phyloP scores from a whole-genome alignment of 75 land plant species.

The Azolla pinnata region DNA sequence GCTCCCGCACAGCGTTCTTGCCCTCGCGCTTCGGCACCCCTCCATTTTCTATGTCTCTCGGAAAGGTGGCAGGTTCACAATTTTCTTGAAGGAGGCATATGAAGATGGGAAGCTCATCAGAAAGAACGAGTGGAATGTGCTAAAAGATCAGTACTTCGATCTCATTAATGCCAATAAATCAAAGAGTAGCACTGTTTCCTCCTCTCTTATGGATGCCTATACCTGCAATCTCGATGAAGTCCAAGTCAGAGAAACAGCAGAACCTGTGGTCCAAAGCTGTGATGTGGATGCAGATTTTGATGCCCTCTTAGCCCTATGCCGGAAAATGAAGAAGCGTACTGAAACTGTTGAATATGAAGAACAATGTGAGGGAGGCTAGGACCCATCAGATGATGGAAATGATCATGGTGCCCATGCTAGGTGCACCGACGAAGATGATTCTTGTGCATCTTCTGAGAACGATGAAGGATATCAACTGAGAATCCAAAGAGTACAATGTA shows the following conservation, averaged over 20 bases:
- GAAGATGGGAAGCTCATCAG: constrained; percentile 43
- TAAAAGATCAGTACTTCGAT: not conserved
- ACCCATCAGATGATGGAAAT: too few species aligned
- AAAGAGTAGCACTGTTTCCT: not conserved
- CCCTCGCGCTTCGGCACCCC: constrained; percentile 71
- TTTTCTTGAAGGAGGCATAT: constrained; percentile 73
- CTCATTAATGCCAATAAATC: not conserved
- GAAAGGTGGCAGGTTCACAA: constrained; percentile 64
- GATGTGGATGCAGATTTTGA: not conserved
- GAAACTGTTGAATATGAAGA: too few species aligned
- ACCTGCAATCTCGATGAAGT: not conserved
- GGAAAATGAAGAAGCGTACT: not conserved
- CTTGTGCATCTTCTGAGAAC: too few species aligned
- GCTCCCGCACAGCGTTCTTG: constrained; percentile 57
- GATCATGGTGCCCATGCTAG: too few species aligned
- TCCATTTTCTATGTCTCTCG: constrained; percentile 78
- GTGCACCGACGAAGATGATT: too few species aligned
- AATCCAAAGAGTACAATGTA: too few species aligned
- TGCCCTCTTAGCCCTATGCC: not conserved
- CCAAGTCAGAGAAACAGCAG: not conserved
- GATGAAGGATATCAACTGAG: too few species aligned
- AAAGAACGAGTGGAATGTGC: constrained; percentile 10
- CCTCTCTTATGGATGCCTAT: too few species aligned
- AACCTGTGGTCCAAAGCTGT: not conserved
- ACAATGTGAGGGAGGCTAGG: too few species aligned